A percentile compares a stretch with the other conserved stretches of the same genome.
Evolutionary conservation across 148 eudicot genomes (phyloP).

Genomic region (Dysphania ambrosioides): DNA sequence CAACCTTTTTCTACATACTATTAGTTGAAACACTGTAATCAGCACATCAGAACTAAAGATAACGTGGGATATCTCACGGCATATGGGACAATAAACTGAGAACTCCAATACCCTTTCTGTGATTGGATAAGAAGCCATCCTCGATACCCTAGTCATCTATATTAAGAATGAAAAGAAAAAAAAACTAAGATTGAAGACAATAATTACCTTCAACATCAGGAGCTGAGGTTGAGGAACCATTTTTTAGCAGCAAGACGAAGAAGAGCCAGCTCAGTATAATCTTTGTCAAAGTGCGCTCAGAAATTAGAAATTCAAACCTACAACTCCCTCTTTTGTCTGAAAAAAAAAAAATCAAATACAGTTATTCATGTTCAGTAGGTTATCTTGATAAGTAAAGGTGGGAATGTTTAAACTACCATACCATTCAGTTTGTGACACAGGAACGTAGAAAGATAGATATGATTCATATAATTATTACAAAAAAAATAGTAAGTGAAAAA

Average conservation of each 20-base stretch:
- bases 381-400: conserved; percentile 2
- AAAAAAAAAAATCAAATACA: conserved; percentile 20
- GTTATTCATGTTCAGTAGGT: conserved; percentile 9
- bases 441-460: not conserved
- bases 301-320: conserved; percentile 15
- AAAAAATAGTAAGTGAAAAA: not conserved
- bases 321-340: conserved; percentile 28
- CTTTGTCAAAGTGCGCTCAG: conserved; percentile 30
- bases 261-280: conserved; percentile 32
- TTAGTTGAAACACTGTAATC: not conserved
- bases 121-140: not conserved
- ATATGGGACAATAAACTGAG: not conserved
- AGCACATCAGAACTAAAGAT: not conserved
- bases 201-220: conserved; percentile 74
- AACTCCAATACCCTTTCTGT: not conserved
- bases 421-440: not conserved
- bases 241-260: conserved; percentile 38
- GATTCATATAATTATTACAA: not conserved
- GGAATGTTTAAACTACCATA: not conserved
- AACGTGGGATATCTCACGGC: not conserved
- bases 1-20: not conserved
- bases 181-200: not conserved
- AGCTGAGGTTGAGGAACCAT: conserved; percentile 39
- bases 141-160: not conserved
- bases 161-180: conserved; percentile 8